Conservation (phyloP, 2,329 filamentous ascomycete genomes). For the Bimuria novae-zelandiae region DNA sequence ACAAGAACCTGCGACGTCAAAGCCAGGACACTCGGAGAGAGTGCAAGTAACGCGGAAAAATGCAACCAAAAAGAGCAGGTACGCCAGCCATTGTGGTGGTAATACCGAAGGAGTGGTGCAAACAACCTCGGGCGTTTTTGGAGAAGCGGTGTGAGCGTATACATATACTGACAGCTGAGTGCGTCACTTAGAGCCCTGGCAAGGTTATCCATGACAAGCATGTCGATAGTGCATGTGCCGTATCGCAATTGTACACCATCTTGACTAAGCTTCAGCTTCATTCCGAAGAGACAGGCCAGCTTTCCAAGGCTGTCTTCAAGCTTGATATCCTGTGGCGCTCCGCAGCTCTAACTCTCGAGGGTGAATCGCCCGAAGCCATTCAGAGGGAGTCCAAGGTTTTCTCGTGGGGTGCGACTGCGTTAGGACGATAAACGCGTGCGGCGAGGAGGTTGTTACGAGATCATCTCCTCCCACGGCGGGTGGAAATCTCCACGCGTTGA, state of each 20-base stretch:
- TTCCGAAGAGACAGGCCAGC: background rate
- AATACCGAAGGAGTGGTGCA: no score
- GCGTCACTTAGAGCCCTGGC: conserved; percentile 1
- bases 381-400: background rate
- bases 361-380: background rate
- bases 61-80: no score
- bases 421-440: background rate
- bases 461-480: background rate
- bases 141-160: conserved; percentile 4
- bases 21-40: no score
- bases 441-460: background rate
- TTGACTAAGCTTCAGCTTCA: background rate
- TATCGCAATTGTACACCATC: background rate
- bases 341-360: no score
- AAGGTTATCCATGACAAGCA: background rate
- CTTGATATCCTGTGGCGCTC: no score
- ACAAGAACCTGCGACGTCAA: no score
- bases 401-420: background rate
- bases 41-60: background rate
- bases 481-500: background rate
- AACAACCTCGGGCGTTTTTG: no score
- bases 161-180: conserved; percentile 1
- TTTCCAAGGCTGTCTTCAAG: background rate
- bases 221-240: background rate
- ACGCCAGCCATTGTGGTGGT: no score